Evolutionary conservation across 2,329 filamentous ascomycete species (phyloP), one percentile per base, ranked within the genome.

Genomic region (Diaporthe vaccinii): DNA sequence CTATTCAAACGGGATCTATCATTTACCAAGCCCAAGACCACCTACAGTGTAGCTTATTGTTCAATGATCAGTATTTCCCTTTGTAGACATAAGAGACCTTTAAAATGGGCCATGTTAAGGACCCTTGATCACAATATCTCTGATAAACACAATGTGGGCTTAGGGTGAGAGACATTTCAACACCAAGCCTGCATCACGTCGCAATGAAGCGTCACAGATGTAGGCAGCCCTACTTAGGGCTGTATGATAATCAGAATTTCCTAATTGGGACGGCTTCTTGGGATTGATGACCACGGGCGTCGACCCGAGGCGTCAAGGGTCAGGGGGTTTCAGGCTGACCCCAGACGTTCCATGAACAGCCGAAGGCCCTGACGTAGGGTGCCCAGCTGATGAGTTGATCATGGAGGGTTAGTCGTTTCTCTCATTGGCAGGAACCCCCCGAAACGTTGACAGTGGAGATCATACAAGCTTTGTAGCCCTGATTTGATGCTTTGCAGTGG

Each of bases 171-270:
- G 46, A 14, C 46, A 15, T 25, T 10, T 9, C 34, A 25, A 39
- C 31, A 55, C 12, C 41, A 53, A 68, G n/a, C 31, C 46, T 36
- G 34, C 22, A 17, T 28, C 59, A 17, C 28, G 39, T 62, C 61
- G 28, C 7, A 17, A 31, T 4, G 62, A 53, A n/a, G 22, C 20
- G 31, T 28, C 31, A 39, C 25, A 67, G 46, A 34, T 17, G 62
- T n/a, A 36, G 46, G 46, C 62, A 25, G 44, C 65, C 22, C 46
- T 22, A 17, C 22, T 1, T 2, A 17, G 2, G n/a, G 65, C 10
- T 9, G n/a, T n/a, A 9, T 2, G 20, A 55, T 75, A 74, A 75
- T 75, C 74, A 75, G 36, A 15, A 75, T 74, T 76, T 62, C 74
- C 74, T 25, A 9, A 62, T 74, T 20, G 49, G 44, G 73, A 55